Evolutionary conservation across 192 early-diverging fungal genomes (phyloP), one percentile per base, ranked within the genome.

Genomic region (Podila clonocystis): DNA sequence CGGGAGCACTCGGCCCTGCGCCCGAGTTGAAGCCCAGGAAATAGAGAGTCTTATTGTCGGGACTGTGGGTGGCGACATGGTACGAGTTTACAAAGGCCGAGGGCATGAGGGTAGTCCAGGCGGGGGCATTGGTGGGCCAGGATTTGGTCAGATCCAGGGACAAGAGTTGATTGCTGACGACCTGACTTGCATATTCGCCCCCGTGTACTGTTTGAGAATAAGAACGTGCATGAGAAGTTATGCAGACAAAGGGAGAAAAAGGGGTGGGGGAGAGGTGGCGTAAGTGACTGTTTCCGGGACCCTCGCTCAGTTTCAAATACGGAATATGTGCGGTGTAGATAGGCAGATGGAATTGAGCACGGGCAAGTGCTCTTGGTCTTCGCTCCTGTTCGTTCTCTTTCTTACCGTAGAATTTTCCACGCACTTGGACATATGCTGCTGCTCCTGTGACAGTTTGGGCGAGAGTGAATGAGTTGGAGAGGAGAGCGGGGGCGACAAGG

Each of bases 31-130:
- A 26, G 8, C 59, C 59, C 20, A 61, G 30, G 17, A 61, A 61
- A 26, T 61, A 61, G 29, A 61, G 22, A 61, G 26, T 19, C 26
- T 61, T 30, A 9, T 31, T 61, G 29, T 61, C 29, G 59, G 19
- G 30, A 20, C 29, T 24, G 59, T 61, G 29, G 59, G 59, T 61
- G 9, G 30, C 30, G 12, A 19, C 17, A 30, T 61, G 59, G 17
- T 61, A 61, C 13, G 59, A 61, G 59, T 61, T 61, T 30, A 26
- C 26, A 33, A 61, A 61, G 59, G 59, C 30, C 3, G 24, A 28
- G 29, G 59, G 4, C 1, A 9, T 0, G 6, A 61, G 59, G 20
- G 2, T 19, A 4, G 30, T 30, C 59, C 59, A 61, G 9, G 28
- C 59, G 9, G 59, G 59, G 29, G 28, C 29, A 31, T 0, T 33